Conservation (phyloP, 176 grass and related monocot species). For the Thinopyrum elongatum region DNA sequence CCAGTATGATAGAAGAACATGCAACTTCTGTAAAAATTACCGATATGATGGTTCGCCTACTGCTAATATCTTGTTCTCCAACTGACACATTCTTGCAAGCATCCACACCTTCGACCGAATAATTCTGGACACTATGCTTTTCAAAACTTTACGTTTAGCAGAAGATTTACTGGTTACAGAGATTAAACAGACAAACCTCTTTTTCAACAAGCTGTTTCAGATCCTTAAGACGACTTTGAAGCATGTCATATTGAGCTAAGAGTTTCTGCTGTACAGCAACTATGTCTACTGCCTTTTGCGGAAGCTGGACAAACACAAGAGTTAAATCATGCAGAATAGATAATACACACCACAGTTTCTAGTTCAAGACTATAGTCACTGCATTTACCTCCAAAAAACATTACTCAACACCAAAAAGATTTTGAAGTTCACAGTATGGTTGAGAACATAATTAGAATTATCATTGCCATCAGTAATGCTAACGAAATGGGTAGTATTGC, state of each 20-base stretch:
- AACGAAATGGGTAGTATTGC: neutral
- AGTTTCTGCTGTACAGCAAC: constrained; percentile 82
- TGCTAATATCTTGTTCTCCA: constrained; percentile 97
- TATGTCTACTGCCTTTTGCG: constrained; percentile 67
- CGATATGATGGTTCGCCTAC: constrained; percentile 92
- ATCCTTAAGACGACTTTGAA: constrained; percentile 83
- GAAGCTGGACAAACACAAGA: constrained; percentile 60
- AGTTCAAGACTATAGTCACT: neutral
- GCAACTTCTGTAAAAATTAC: constrained; percentile 40
- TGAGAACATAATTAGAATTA: neutral
- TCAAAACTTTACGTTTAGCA: neutral
- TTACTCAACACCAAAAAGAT: neutral
- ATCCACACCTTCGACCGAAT: constrained; percentile 81
- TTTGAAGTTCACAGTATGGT: neutral
- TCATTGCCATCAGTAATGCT: neutral
- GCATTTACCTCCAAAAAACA: neutral
- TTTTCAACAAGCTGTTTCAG: constrained; percentile 71
- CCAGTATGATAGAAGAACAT: neutral
- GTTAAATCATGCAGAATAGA: constrained; percentile 8
- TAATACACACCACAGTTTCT: constrained; percentile 15
- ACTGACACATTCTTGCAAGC: constrained; percentile 87
- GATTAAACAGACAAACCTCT: constrained; percentile 59
- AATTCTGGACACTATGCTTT: constrained; percentile 16
- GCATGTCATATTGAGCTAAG: constrained; percentile 91
- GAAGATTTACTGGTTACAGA: constrained; percentile 11